Conservation (phyloP, 768 basidiomycete species). For the Harrya chromipes region DNA sequence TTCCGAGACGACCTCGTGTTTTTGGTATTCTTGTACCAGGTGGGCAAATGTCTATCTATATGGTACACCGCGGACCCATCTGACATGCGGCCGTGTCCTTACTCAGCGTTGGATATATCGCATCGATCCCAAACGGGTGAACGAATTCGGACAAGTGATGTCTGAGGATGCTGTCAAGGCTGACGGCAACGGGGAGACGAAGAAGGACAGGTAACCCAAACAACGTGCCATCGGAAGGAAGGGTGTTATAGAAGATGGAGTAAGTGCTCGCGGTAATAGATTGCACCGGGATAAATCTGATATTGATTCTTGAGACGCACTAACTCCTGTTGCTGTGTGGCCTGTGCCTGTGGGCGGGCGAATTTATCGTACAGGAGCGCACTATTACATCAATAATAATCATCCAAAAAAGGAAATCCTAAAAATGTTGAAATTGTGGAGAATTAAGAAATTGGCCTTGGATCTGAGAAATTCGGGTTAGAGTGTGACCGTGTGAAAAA, state of each 20-base stretch:
- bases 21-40: slow-evolving; percentile 90
- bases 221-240: slow-evolving; percentile 5
- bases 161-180: slow-evolving; percentile 41
- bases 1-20: slow-evolving; percentile 92
- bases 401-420: not conserved
- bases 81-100: slow-evolving; percentile 8
- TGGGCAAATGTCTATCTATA: slow-evolving; percentile 34
- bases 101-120: slow-evolving; percentile 91
- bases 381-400: no score
- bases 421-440: slow-evolving; percentile 9
- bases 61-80: not conserved
- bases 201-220: slow-evolving; percentile 48
- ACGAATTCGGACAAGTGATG: slow-evolving; percentile 93
- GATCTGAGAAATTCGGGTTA: no score
- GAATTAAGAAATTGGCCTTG: no score
- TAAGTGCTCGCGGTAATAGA: slow-evolving; percentile 3
- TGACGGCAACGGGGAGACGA: slow-evolving; percentile 45
- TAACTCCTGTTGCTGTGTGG: slow-evolving; percentile 11
- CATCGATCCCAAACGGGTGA: slow-evolving; percentile 89
- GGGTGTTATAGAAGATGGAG: slow-evolving; percentile 4
- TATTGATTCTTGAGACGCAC: slow-evolving; percentile 5
- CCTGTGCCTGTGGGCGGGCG: not conserved
- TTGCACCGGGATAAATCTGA: not conserved
- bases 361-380: not conserved
- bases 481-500: slow-evolving; percentile 21